phyloP scores from a whole-genome alignment of 257 asterid genomes.

The Nyctanthes arbortristis region DNA sequence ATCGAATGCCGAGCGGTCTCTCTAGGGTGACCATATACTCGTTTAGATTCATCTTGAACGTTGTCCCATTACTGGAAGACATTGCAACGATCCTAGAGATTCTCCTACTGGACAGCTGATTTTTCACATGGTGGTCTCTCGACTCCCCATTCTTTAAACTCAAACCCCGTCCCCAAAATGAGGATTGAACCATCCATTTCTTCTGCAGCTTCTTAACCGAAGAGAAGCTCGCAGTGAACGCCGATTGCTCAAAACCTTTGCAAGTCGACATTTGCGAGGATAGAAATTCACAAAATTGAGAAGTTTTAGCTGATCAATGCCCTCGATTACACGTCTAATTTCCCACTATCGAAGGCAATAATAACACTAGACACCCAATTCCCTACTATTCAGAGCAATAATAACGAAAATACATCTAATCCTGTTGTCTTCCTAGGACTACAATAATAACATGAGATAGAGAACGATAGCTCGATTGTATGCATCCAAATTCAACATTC shows the following conservation, averaged over 20 bases:
- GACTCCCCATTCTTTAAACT: slow-evolving; percentile 28
- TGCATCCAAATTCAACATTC: neutral
- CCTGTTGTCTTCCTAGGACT: neutral
- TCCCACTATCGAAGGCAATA: neutral
- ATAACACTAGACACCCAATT: neutral
- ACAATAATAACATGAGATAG: neutral
- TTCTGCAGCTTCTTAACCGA: slow-evolving; percentile 17
- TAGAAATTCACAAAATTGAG: slow-evolving; percentile 4
- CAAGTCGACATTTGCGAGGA: slow-evolving; percentile 48
- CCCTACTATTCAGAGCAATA: neutral
- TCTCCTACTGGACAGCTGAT: slow-evolving; percentile 22
- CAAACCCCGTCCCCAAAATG: slow-evolving; percentile 50
- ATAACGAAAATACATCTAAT: neutral
- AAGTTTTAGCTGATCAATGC: neutral
- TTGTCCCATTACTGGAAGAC: slow-evolving; percentile 35
- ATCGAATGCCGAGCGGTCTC: slow-evolving; percentile 89
- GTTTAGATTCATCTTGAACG: slow-evolving; percentile 73
- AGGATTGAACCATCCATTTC: slow-evolving; percentile 27
- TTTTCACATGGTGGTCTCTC: slow-evolving; percentile 13
- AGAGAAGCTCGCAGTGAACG: slow-evolving; percentile 21
- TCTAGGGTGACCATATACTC: slow-evolving; percentile 88
- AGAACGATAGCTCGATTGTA: neutral
- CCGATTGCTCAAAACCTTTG: slow-evolving; percentile 41
- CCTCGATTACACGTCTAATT: neutral
- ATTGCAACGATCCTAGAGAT: slow-evolving; percentile 35